These are phyloP conservation scores for Phlebiopsis gigantea DNA, from an alignment of 768 basidiomycete genomes.

Conservation along the genomic window DNA sequence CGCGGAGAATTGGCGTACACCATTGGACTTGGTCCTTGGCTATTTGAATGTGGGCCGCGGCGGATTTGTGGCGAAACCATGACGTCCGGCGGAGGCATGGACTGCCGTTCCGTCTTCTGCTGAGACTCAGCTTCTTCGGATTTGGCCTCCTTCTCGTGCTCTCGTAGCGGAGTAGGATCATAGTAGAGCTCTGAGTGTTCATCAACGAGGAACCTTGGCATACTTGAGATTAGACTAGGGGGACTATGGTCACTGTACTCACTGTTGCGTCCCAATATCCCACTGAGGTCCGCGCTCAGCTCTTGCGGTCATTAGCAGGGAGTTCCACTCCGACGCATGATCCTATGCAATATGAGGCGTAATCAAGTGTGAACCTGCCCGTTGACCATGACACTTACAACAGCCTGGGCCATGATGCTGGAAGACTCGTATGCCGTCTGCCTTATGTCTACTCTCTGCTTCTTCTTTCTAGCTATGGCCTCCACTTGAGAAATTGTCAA, in stretches of 20 bases:
- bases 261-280: constrained; percentile 87
- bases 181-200: constrained; percentile 69
- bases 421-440: constrained; percentile 56
- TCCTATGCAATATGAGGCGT: constrained; percentile 36
- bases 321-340: constrained; percentile 85
- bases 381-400: constrained; percentile 45
- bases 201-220: constrained; percentile 68
- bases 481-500: constrained; percentile 60
- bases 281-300: constrained; percentile 83
- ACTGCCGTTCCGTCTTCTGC: constrained; percentile 12
- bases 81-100: constrained; percentile 13
- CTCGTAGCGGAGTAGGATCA: constrained; percentile 52
- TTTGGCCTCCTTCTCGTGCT: constrained; percentile 24
- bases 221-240: too few relatives aligned
- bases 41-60: not conserved
- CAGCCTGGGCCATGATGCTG: constrained; percentile 49
- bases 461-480: constrained; percentile 43
- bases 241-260: constrained; percentile 31
- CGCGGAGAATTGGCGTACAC: constrained; percentile 13
- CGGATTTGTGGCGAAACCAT: constrained; percentile 15
- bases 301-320: constrained; percentile 68
- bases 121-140: constrained; percentile 10
- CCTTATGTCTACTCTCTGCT: constrained; percentile 48
- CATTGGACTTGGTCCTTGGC: constrained; percentile 4
- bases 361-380: not conserved